Evolutionary conservation across 1,139 yeast genomes (phyloP).

Genomic region (Taphrina betulina): DNA sequence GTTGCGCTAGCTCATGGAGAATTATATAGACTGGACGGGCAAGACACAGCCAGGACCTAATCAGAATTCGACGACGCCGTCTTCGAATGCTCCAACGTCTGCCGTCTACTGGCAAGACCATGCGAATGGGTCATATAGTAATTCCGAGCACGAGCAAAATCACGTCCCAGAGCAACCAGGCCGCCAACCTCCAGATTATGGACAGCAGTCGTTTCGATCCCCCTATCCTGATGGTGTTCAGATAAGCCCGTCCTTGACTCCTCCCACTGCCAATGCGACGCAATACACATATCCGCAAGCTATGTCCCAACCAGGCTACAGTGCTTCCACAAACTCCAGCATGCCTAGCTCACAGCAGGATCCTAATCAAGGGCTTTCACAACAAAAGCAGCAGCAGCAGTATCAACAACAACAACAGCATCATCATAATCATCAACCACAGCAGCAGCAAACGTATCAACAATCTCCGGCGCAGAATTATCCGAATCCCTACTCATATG

Average conservation of each 20-base stretch:
- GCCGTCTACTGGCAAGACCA: not conserved
- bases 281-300: too few species aligned
- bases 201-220: not conserved
- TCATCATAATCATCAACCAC: not conserved
- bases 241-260: too few species aligned
- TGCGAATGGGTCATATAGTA: not conserved
- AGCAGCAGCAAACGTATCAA: constrained; percentile 10
- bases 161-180: not conserved
- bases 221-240: too few species aligned
- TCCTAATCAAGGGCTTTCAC: not conserved
- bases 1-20: too few species aligned
- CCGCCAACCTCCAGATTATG: not conserved
- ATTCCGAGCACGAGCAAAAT: not conserved
- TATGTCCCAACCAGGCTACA: too few species aligned
- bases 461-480: constrained; percentile 2
- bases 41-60: not conserved
- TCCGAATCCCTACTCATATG: constrained; percentile 18
- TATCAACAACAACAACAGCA: not conserved
- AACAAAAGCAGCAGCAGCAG: not conserved
- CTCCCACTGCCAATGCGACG: too few species aligned
- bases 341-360: not conserved
- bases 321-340: too few species aligned
- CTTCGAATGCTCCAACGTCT: not conserved
- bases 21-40: constrained; percentile 18
- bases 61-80: not conserved